Evolutionary conservation across 2,329 filamentous ascomycete species (phyloP).

Genomic region (Bisporella sp.): DNA sequence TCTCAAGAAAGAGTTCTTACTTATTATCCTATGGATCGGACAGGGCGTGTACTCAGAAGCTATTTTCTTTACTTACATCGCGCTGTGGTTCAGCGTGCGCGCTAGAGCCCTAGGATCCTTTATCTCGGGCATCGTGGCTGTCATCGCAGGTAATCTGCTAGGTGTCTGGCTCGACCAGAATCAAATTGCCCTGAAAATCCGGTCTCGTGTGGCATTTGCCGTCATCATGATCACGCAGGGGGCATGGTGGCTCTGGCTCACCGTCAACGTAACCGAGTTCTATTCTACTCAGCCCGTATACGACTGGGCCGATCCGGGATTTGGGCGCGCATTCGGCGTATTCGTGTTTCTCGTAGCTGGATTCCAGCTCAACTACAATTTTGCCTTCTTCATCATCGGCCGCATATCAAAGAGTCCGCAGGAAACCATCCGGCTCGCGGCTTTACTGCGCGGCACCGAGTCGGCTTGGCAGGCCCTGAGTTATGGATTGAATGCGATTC

Average conservation of each 20-base stretch:
- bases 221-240: slow-evolving; percentile 44
- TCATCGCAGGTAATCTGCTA: slow-evolving; percentile 58
- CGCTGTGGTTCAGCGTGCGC: slow-evolving; percentile 63
- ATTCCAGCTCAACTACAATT: slow-evolving; percentile 70
- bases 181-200: slow-evolving; percentile 15
- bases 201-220: slow-evolving; percentile 19
- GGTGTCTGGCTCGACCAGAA: slow-evolving; percentile 34
- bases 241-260: slow-evolving; percentile 67
- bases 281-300: slow-evolving; percentile 49
- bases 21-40: slow-evolving; percentile 61
- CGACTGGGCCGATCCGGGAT: slow-evolving; percentile 59
- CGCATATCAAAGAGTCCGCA: slow-evolving; percentile 54
- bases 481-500: slow-evolving; percentile 58
- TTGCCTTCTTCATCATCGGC: slow-evolving; percentile 64
- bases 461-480: slow-evolving; percentile 68
- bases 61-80: slow-evolving; percentile 64
- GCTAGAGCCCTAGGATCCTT: slow-evolving; percentile 65
- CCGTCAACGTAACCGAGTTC: slow-evolving; percentile 56
- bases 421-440: slow-evolving; percentile 62
- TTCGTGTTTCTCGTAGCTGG: slow-evolving; percentile 61
- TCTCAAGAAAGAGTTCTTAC: slow-evolving; percentile 52
- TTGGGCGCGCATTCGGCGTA: slow-evolving; percentile 58
- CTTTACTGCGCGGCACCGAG: slow-evolving; percentile 62
- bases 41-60: slow-evolving; percentile 66
- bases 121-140: slow-evolving; percentile 59